Base-by-base conservation (phyloP, 1,139 yeast species). In the Zygosaccharomyces sapae region DNA sequence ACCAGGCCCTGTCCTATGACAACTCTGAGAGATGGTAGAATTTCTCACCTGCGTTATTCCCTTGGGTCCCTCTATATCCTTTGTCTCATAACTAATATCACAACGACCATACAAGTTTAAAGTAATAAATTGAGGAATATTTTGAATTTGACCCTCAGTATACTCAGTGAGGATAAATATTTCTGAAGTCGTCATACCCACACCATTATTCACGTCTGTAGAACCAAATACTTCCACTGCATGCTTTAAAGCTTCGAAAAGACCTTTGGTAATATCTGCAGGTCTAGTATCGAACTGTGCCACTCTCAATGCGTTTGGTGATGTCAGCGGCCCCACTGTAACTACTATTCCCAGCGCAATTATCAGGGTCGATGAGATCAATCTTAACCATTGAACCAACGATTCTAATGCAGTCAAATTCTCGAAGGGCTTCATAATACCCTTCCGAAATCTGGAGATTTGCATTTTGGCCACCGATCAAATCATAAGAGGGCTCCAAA, bases 101-200 rank as follows among this genome's bases (percentile, higher is more conserved):
- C 68, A 64, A 18, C 54, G 44, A n/a, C 64, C 63, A 46, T 58
- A 61, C 3, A 63, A 38, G 1, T 62, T 54, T 1, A 57, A 43
- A 1, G 57, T 54, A 13, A 64, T 52, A 44, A 41, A 63, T 36
- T 57, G 57, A 5, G 68, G 68, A 1, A 59, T 51, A 40, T 55
- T 38, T 4, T 48, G 39, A 2, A 62, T 55, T 40, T 62, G 62
- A 3, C 50, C 43, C 1, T 53, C 50, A 6, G 64, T 53, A 43
- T 64, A 64, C 9, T 56, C 51, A 1, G 66, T 57, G 3, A 64
- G 46, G 6, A 63, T 55, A 10, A 50, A 45, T 7, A 62, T 41
- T 42, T 63, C 67, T 3, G 66, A 55, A 3, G 66, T 63, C 1
- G 67, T 59, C n/a, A 64, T 47, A 2, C 65, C 65, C 3, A 57